Evolutionary conservation across 495 filamentous ascomycete genomes (phyloP), one percentile per base, ranked within the genome.

Genomic region (Friedmanniomyces endolithicus): DNA sequence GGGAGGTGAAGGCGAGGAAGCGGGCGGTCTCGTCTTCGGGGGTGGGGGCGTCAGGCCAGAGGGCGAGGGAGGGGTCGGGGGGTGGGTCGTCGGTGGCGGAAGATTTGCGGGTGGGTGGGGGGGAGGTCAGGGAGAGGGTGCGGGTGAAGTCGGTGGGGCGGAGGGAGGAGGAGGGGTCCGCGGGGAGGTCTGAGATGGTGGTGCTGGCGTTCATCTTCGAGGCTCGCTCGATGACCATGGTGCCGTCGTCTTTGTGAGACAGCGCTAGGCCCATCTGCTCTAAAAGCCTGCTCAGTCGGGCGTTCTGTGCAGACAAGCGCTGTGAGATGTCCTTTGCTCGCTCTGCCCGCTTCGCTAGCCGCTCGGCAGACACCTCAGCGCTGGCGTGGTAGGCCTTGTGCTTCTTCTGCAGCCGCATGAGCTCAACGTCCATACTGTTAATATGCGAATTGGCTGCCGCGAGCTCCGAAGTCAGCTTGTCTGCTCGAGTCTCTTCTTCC

Each of bases 211-310:
- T 82, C 64, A 71, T 79, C 74, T 75, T 94, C 64, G 70, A 90
- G 53, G 73, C 80, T 51, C 79, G 83, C 57, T 94, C 85, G 34
- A 97, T 81, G 12, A 80, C 64, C 73, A 95, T 87, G 20, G 72
- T 75, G 12, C 41, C 56, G 22, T 78, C 78, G 45, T 87, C 85
- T 54, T 84, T 81, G 24, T 86, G 81, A 14, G 82, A 79, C 27
- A 95, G 72, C 0, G 83, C 80, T 63, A 89, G 94, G 12, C 90
- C 88, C 2, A 97, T 71, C 29, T 85, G 78, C 63, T 95, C 89
- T 1, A 99, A 78, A 43, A 99, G 79, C 34, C 79, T 77, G 34
- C 78, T 78, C 4, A 94, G 70, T 41, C 83, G 81, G 59, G 88
- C 83, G 52, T 89, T 85, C 48, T 92, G 86, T 2, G 78, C 69